Conservation (phyloP, 2,329 filamentous ascomycete genomes). For the Stachybotrys elegans region DNA sequence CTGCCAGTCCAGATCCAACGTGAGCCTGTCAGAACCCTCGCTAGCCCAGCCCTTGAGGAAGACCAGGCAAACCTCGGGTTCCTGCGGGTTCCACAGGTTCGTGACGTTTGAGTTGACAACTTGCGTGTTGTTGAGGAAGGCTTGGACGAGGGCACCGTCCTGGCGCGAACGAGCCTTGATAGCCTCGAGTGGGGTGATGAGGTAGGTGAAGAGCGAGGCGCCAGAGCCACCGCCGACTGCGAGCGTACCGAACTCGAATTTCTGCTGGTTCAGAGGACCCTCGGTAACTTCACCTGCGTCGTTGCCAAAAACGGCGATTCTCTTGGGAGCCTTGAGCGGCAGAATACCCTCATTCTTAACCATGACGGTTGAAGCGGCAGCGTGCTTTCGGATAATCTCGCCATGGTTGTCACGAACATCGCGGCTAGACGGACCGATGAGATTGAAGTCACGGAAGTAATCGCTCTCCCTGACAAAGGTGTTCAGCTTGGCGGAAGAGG, state of each 20-base stretch:
- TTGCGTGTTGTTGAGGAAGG: not conserved
- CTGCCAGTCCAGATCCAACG: not conserved
- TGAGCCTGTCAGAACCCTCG: constrained; percentile 2
- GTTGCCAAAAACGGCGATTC: not conserved
- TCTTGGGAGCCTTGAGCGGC: not conserved
- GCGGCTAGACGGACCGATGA: not conserved
- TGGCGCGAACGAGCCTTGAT: not conserved
- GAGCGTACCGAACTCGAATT: not conserved
- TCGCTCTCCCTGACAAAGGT: not conserved
- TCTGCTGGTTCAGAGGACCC: not conserved
- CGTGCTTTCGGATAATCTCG: not conserved
- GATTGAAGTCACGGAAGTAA: not conserved
- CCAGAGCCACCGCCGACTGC: constrained; percentile 1
- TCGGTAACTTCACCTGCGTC: not conserved
- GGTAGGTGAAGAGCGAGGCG: not conserved
- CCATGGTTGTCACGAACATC: not conserved
- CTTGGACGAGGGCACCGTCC: not conserved
- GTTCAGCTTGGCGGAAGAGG: not conserved
- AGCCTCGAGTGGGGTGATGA: not conserved
- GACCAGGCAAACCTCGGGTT: constrained; percentile 6
- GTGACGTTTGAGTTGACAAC: not conserved
- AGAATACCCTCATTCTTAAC: not conserved
- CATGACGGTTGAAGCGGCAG: not conserved
- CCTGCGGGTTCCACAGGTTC: not conserved
- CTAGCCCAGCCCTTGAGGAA: constrained; percentile 5